Evolutionary conservation across 164 flowering plant species (phyloP), one percentile per base, ranked within the genome.

Genomic region (Macadamia tetraphylla): DNA sequence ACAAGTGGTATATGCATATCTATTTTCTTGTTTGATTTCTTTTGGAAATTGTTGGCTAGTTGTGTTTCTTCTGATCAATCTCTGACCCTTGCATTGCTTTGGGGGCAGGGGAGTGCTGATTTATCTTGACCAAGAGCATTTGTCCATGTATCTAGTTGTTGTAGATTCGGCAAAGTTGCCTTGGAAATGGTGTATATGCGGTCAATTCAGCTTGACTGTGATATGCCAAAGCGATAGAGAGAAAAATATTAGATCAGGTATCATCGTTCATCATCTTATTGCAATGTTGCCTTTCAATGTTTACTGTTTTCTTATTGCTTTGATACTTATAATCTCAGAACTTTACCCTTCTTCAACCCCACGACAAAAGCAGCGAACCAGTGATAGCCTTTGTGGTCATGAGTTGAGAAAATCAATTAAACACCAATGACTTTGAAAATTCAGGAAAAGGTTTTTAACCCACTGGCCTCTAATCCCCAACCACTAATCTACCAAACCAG

Each of bases 161-260:
- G 96, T 89, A 10, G 92, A 90, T 75, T 82, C 91, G 7, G 40
- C 76, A 9, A 78, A 72, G 31, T 73, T 90, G 76, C 92, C 91
- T 29, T 87, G 86, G 74, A 92, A 89, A 40, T 90, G 96, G 96
- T 86, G 86, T 75, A 85, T 92, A 82, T 84, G 84, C 70, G 91
- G 90, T 2, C 91, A 87, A 70, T 90, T 90, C 69, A 85, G 88
- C 74, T 83, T 90, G 87, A 77, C 88, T 62, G 91, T 90, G 60
- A 67, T 83, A 12, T 85, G 88, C 77, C 96, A 90, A 78, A 65
- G 77, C 31, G 77, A 83, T 67, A 68, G 30, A 23, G 23, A 23
- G 23, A 23, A 67, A 86, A 83, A 75, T 82, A 72, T 86, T 29
- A 81, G 88, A 77, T 88, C 88, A 75, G 92, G 96, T 90, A 83